Conservation (phyloP, 2,329 filamentous ascomycete species). For the Fusarium nisikadoi region DNA sequence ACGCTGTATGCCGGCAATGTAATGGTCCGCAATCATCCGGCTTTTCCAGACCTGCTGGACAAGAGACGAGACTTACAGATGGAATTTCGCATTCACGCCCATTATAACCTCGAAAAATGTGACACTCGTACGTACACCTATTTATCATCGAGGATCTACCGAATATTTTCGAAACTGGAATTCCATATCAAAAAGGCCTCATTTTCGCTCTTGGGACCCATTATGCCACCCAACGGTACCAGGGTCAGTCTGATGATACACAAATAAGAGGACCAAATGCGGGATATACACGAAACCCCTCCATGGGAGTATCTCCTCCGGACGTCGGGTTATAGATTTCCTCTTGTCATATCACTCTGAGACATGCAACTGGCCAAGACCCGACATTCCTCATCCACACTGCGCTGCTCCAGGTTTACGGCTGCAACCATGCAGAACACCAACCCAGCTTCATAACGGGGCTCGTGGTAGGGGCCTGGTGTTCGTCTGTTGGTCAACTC, state of each 20-base stretch:
- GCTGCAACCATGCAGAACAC: slow-evolving; percentile 37
- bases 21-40: not conserved
- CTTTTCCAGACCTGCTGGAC: slow-evolving; percentile 1
- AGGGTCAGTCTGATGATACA: slow-evolving; percentile 24
- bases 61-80: slow-evolving; percentile 1
- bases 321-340: not conserved
- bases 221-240: slow-evolving; percentile 19
- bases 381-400: slow-evolving; percentile 30
- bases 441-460: slow-evolving; percentile 17
- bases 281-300: slow-evolving; percentile 27
- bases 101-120: not conserved
- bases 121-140: not conserved
- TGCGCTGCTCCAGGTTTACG: slow-evolving; percentile 33
- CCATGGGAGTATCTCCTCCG: slow-evolving; percentile 18
- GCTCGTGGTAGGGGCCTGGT: slow-evolving; percentile 7
- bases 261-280: slow-evolving; percentile 25
- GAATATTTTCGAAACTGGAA: not conserved
- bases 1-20: slow-evolving; percentile 12
- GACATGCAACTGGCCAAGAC: slow-evolving; percentile 29
- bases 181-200: slow-evolving; percentile 11
- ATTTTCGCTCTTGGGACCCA: slow-evolving; percentile 1
- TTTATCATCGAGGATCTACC: not conserved
- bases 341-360: slow-evolving; percentile 35
- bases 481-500: slow-evolving; percentile 9
- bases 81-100: slow-evolving; percentile 10